Base-by-base conservation (phyloP, 805 yeast genomes). In the Teunomyces stri region DNA sequence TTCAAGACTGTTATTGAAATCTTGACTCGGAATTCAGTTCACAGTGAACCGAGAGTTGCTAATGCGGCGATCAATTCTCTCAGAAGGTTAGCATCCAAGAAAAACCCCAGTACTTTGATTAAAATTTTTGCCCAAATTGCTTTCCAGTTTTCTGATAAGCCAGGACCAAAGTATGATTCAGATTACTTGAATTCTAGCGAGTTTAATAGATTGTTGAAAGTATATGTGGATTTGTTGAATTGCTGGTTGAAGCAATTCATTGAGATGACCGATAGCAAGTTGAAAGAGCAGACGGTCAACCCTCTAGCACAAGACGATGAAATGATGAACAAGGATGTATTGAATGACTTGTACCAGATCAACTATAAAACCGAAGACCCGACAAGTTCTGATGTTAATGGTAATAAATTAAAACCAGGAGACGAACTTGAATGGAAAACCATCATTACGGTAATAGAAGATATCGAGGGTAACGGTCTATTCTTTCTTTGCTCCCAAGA, bases 391-490 rank as follows among this genome's bases (percentile, higher is more conserved):
- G 25, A 39, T 6, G 27, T 34, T 20, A 42, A 34, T 15, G 48
- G 40, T 2, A 25, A 13, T 34, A 62, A 58, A 37, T 42, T 55
- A 25, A 64, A 64, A 44, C 68, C 66, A 6, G 66, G 76, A 5
- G 90, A 86, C 51, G 87, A 83, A 48, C 64, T 87, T 31, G 92
- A 87, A 59, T 74, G 89, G 78, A 88, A 87, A 54, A 82, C 82
- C 41, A 82, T 89, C 13, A 82, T 89, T 51, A 86, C 96, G 0
- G 85, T 87, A 0, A 84, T 94, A 41, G 98, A 94, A 64, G 97
- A 92, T 51, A 88, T 92, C 7, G 99, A 94, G 65, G 97, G 99
- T 0, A 89, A 91, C 60, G 99, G 97, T 0, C 67, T 94, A 27
- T 94, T 89, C 58, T 92, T 95, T 59, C 70, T 94, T 18, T 88